These are phyloP conservation scores for Colletotrichum orchidophilum DNA, from an alignment of 2,329 filamentous ascomycete species.

Conservation along the genomic window DNA sequence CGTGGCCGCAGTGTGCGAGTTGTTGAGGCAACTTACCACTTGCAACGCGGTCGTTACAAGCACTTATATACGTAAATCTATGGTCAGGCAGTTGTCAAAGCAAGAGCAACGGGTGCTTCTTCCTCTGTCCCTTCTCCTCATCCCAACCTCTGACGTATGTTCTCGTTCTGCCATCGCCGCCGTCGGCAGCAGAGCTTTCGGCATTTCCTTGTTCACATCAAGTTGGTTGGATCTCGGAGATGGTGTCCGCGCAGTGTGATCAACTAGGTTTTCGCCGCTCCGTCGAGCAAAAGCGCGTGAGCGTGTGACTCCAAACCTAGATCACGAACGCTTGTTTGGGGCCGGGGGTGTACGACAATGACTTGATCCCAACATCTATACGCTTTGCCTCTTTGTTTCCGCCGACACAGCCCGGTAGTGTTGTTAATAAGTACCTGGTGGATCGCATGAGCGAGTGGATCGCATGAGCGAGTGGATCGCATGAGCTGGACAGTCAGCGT, in stretches of 20 bases:
- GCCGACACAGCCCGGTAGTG: background rate
- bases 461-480: background rate
- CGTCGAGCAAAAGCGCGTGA: background rate
- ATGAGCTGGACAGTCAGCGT: background rate
- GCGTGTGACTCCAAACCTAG: slow-evolving; percentile 8
- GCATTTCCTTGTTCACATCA: background rate
- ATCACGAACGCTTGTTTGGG: background rate
- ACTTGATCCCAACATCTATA: background rate
- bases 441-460: background rate
- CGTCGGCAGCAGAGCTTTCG: background rate
- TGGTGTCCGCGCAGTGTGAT: slow-evolving; percentile 1
- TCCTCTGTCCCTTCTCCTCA: background rate
- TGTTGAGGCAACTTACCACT: background rate
- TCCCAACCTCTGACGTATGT: background rate
- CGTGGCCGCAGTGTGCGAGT: background rate
- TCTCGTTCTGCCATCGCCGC: background rate
- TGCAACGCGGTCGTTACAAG: background rate
- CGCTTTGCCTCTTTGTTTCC: background rate
- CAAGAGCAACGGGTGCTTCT: background rate
- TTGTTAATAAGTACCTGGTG: background rate
- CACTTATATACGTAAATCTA: background rate
- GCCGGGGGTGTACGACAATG: background rate
- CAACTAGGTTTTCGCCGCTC: slow-evolving; percentile 9
- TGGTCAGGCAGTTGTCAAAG: background rate
- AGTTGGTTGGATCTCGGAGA: background rate